Evolutionary conservation across 345 rosid species (phyloP), one percentile per base, ranked within the genome.

Genomic region (Gossypium anomalum): DNA sequence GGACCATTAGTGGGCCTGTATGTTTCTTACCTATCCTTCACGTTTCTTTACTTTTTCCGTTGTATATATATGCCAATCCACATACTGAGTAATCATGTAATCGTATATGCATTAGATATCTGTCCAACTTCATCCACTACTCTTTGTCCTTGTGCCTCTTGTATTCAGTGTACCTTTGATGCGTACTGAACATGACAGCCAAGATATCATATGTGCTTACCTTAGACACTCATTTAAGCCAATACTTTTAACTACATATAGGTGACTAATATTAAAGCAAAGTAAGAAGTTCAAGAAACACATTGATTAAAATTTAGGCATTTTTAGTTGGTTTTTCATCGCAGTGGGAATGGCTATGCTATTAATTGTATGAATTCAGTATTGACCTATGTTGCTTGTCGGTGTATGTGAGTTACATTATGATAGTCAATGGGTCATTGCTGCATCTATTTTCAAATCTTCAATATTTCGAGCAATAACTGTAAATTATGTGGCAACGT

Each of bases 1-100:
- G 98, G 79, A 93, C 99, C 72, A 89, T 95, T 61, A 95, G 98
- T 55, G 99, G 97, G 83, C 97, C 97, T 10, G 98, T 95, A 90
- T 43, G 84, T 71, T 52, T 64, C 52, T 68, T 62, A 41, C 56
- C 41, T 38, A 48, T 29, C 41, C 51, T 34, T 34, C 27, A 4
- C 15, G 9, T 29, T 62, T 19, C 55, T 20, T 45, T 22, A 29
- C 12, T 22, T 47, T 67, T 67, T 9, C 55, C 41, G 6, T 67
- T 45, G 10, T 19, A 47, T 45, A 7, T 67, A 8, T 67, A 10
- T 67, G 52, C 19, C 71, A 14, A 48, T 67, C 14, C 57, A 41
- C 23, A 48, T 3, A 62, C 19, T 34, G 16, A 48, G 71, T 48
- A 48, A 47, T 14, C 56, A 67, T 67, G 56, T 23, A 48, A 23